Conservation (phyloP, 2,329 filamentous ascomycete genomes). For the Coleophoma eucalyptorum region DNA sequence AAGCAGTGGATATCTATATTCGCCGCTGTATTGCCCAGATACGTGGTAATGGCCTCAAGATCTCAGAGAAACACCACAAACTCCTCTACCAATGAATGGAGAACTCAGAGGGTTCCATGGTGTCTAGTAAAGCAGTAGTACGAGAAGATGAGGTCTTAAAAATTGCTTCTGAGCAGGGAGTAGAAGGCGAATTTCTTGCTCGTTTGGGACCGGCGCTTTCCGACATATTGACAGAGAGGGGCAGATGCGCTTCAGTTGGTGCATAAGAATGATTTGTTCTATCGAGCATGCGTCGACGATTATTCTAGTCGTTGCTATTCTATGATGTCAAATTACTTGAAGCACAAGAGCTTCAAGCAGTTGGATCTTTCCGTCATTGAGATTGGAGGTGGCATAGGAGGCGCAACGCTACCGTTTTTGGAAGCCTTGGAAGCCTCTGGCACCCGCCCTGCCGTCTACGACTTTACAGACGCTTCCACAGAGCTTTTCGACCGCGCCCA, state of each 20-base stretch:
- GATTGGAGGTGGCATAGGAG: slow-evolving; percentile 6
- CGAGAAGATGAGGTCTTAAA: background rate
- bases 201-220: background rate
- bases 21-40: background rate
- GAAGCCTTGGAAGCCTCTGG: background rate
- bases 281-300: background rate
- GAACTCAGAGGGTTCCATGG: background rate
- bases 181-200: slow-evolving; percentile 2
- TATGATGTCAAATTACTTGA: background rate
- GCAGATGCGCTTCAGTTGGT: background rate
- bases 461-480: slow-evolving; percentile 5
- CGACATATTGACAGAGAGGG: background rate
- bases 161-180: background rate
- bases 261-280: slow-evolving; percentile 1
- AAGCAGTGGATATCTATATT: background rate
- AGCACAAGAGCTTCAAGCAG: slow-evolving; percentile 12
- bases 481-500: slow-evolving; percentile 15
- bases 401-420: slow-evolving; percentile 1
- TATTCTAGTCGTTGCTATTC: background rate
- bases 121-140: background rate
- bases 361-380: slow-evolving; percentile 5
- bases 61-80: background rate
- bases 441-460: background rate
- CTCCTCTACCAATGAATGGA: background rate
- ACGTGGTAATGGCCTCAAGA: background rate